phyloP scores from a whole-genome alignment of 2,329 filamentous ascomycete genomes.

The Ceratocystiopsis sp. region DNA sequence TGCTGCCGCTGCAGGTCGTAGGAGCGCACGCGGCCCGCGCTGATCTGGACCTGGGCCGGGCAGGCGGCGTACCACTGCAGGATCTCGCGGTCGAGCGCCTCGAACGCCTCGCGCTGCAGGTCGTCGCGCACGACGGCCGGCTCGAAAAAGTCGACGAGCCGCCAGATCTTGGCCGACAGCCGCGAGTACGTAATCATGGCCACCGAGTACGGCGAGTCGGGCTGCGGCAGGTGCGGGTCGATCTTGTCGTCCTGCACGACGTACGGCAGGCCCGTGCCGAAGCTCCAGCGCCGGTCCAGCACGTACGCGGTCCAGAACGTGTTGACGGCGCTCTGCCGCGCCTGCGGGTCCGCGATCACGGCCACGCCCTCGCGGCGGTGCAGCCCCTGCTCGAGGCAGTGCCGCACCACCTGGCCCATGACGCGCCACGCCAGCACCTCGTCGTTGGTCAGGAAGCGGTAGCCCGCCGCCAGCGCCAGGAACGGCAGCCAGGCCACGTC shows the following conservation, averaged over 20 bases:
- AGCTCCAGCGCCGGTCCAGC: conserved; percentile 33
- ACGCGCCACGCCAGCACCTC: conserved; percentile 76
- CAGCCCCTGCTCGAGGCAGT: conserved; percentile 29
- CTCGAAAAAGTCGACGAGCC: conserved; percentile 54
- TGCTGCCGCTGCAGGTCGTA: conserved; percentile 36
- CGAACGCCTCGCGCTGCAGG: conserved; percentile 57
- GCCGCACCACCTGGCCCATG: conserved; percentile 58
- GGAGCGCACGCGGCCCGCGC: conserved; percentile 14
- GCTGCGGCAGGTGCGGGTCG: conserved; percentile 32
- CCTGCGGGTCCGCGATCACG: conserved; percentile 17
- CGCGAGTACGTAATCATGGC: conserved; percentile 75
- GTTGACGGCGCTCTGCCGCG: conserved; percentile 16
- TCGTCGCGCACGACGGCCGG: conserved; percentile 37
- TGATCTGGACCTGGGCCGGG: conserved; percentile 41
- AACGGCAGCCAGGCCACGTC: conserved; percentile 31
- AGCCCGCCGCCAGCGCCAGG: conserved; percentile 38
- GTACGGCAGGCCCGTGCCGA: conserved; percentile 32
- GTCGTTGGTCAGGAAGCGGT: conserved; percentile 72
- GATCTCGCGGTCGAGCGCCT: conserved; percentile 66
- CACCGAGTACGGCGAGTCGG: conserved; percentile 55
- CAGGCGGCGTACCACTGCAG: conserved; percentile 73
- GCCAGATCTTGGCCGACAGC: conserved; percentile 77
- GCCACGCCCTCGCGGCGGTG: conserved; percentile 32
- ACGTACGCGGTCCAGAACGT: conserved; percentile 36
- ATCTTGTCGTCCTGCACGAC: conserved; percentile 30